Evolutionary conservation across 1,284 basidiomycete species (phyloP), one percentile per base, ranked within the genome.

Genomic region (Cutaneotrichosporon curvatum): DNA sequence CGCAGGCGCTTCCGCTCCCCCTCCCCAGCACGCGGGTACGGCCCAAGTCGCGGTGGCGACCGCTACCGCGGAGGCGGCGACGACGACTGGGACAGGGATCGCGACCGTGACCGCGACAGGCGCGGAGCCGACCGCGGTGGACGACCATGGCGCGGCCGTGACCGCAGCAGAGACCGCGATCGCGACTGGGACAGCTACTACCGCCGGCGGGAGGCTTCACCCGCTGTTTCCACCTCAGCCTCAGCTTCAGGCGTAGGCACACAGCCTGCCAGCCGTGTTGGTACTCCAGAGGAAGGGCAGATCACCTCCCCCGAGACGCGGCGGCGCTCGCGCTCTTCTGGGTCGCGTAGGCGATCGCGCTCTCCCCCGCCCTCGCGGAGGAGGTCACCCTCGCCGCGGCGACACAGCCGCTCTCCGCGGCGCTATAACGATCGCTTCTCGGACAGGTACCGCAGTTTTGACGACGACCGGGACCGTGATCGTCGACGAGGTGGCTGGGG

Each of bases 241-340:
- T 53, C 51, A 2, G 32, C 40, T 22, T 45, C 37, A 2, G 30
- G 37, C 8, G 45, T 36, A 6, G 43, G 39, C 32, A 40, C 46
- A 1, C 23, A 30, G 15, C 18, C 32, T 6, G 12, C 45, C 12
- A 41, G 28, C 18, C 43, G 59, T 31, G 62, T 60, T 10, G 62
- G 50, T 1, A 55, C 62, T 15, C 65, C 65, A 4, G 66, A 68
- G 55, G 66, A 68, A 47, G 66, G 66, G 0, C 66, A 68, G 40
- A 68, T 68, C 35, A 62, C 60, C 4, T 63, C 61, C 0, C 63
- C 56, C 0, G 45, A 47, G 0, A 16, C 40, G 8, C 38, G 45
- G 20, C 39, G 51, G 14, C 41, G 51, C 12, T 33, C 25, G 3
- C 30, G 42, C 18, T 45, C 48, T 9, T 43, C 46, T 37, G 18